Evolutionary conservation across 345 rosid genomes (phyloP).

Genomic region (Pugionium cornutum): DNA sequence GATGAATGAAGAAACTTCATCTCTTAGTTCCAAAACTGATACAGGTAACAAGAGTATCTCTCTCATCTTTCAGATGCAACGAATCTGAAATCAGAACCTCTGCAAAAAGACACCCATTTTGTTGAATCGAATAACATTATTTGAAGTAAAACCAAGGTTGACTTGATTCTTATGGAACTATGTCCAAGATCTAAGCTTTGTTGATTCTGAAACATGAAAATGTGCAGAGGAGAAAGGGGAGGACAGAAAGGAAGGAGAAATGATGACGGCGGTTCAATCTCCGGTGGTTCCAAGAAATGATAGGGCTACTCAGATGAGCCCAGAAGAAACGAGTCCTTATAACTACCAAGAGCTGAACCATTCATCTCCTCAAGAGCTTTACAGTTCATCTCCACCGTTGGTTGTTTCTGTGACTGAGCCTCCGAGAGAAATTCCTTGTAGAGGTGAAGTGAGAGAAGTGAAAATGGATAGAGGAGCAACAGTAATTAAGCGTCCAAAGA

Average conservation of each 20-base stretch:
- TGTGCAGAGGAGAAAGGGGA: conserved; percentile 59
- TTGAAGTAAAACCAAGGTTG: too few relatives aligned
- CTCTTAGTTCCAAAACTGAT: conserved; percentile 60
- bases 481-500: conserved; percentile 51
- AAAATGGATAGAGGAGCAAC: conserved; percentile 67
- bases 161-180: background rate
- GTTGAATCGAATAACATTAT: too few relatives aligned
- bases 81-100: too few relatives aligned
- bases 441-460: conserved; percentile 68
- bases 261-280: conserved; percentile 32
- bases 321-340: conserved; percentile 43
- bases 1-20: conserved; percentile 52
- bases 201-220: background rate
- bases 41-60: conserved; percentile 10
- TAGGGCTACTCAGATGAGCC: conserved; percentile 92
- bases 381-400: conserved; percentile 23
- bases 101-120: too few relatives aligned
- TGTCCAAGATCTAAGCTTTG: conserved; percentile 26
- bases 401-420: too few relatives aligned
- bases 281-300: conserved; percentile 62
- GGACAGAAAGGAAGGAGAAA: conserved; percentile 41
- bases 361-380: conserved; percentile 43
- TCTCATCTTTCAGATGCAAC: background rate
- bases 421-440: conserved; percentile 36
- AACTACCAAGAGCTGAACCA: too few relatives aligned